Percentiles rank a stretch among this genome's conserved stretches.
Evolutionary conservation across 371 early-diverging fungal species (phyloP).

Genomic region (Mortierella sp.): DNA sequence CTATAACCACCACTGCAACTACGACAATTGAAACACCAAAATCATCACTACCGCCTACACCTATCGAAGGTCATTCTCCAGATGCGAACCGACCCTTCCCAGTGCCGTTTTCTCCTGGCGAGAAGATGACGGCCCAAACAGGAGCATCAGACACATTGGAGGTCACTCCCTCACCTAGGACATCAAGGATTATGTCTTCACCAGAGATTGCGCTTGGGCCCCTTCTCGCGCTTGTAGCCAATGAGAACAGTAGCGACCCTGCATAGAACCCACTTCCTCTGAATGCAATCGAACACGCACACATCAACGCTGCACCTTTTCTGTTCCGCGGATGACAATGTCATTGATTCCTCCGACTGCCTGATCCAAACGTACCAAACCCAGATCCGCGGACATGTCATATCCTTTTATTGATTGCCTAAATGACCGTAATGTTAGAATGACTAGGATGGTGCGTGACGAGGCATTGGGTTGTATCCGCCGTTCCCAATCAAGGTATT

Average conservation of each 20-base stretch:
- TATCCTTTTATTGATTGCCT: too few species aligned
- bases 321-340: too few species aligned
- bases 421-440: too few species aligned
- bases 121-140: background rate
- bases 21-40: slow-evolving; percentile 1
- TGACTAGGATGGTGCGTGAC: slow-evolving; percentile 5
- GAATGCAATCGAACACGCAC: too few species aligned
- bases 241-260: background rate
- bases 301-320: too few species aligned
- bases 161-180: slow-evolving; percentile 25
- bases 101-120: background rate
- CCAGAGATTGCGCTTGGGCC: slow-evolving; percentile 35
- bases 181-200: slow-evolving; percentile 37
- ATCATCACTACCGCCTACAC: background rate
- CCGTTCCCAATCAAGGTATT: slow-evolving; percentile 1
- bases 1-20: background rate
- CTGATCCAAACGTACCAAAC: too few species aligned
- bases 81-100: background rate
- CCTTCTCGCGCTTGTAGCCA: background rate
- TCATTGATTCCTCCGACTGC: too few species aligned
- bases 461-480: slow-evolving; percentile 29
- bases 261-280: too few species aligned
- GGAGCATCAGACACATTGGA: background rate
- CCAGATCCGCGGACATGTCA: too few species aligned
- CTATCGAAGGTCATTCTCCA: background rate